Evolutionary conservation across 345 rosid species (phyloP), one percentile per base, ranked within the genome.

Genomic region (Salix koriyanagi): DNA sequence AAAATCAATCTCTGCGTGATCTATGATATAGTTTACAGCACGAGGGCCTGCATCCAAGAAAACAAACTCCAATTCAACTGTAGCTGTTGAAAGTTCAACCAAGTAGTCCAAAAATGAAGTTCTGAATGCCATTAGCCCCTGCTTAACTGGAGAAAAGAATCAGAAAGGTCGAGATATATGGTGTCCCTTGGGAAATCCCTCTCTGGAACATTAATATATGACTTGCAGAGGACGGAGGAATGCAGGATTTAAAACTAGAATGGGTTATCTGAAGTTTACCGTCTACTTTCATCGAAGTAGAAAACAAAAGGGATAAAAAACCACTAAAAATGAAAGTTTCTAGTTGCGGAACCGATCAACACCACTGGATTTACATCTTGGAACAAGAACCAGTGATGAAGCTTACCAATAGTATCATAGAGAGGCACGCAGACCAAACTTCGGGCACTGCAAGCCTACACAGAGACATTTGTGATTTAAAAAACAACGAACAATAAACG

Each of bases 341-440:
- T 15, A 46, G 19, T 12, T 46, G 52, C 52, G 14, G 52, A 14
- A 46, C 19, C 52, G 6, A 46, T 13, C 52, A 34, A 46, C 52
- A 15, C 18, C 46, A 42, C 46, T 46, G 52, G 19, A 46, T 46
- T 46, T 46, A 46, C 52, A 46, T 4, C 52, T 46, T 46, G 52
- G 18, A 46, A 46, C 18, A 46, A 46, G 14, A 46, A 13, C 52
- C 18, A 46, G 52, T 3, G 52, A 26, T 26, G 25, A 10, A 62
- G 6, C 32, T 62, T 90, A 95, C 99, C 99, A 19, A 96, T 90
- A 30, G 97, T 93, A 79, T 96, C 99, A 83, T 95, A 95, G 54
- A 95, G 94, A 73, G 99, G 99, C 75, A 95, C 99, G 76, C 96
- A 93, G 54, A 91, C 79, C 73, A 91, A 86, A 82, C 92, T 88